These are phyloP conservation scores for Alternaria sp. DNA, from an alignment of 2,329 filamentous ascomycete genomes.

Conservation along the genomic window DNA sequence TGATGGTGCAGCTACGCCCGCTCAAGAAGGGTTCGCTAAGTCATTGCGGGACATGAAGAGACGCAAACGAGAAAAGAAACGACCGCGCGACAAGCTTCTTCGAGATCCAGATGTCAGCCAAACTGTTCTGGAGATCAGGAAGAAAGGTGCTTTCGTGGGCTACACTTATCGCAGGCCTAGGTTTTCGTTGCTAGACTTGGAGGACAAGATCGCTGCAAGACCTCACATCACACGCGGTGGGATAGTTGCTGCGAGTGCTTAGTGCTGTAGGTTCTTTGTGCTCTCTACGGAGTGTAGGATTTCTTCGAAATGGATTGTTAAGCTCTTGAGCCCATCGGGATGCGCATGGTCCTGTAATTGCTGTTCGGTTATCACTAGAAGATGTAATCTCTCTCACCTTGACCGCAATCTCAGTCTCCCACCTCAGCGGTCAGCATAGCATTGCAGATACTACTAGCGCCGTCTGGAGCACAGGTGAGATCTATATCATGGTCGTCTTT, in stretches of 20 bases:
- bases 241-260: constrained; percentile 14
- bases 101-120: constrained; percentile 72
- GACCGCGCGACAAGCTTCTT: constrained; percentile 83
- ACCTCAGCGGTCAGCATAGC: neutral
- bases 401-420: neutral
- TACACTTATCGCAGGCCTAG: constrained; percentile 77
- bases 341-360: neutral
- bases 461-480: neutral
- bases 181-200: constrained; percentile 39
- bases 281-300: neutral
- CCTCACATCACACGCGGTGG: neutral
- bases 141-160: constrained; percentile 82
- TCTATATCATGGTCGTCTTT: neutral
- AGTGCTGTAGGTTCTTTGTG: neutral
- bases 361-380: neutral
- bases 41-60: constrained; percentile 42
- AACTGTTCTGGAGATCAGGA: constrained; percentile 78
- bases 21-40: constrained; percentile 5
- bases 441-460: neutral
- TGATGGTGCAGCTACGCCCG: neutral
- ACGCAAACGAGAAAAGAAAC: constrained; percentile 72
- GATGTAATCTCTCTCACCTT: neutral
- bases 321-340: neutral
- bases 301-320: neutral
- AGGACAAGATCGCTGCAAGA: constrained; percentile 20